Evolutionary conservation across 176 grass and related monocot species (phyloP), one percentile per base, ranked within the genome.

Genomic region (Phoenix roebelenii): DNA sequence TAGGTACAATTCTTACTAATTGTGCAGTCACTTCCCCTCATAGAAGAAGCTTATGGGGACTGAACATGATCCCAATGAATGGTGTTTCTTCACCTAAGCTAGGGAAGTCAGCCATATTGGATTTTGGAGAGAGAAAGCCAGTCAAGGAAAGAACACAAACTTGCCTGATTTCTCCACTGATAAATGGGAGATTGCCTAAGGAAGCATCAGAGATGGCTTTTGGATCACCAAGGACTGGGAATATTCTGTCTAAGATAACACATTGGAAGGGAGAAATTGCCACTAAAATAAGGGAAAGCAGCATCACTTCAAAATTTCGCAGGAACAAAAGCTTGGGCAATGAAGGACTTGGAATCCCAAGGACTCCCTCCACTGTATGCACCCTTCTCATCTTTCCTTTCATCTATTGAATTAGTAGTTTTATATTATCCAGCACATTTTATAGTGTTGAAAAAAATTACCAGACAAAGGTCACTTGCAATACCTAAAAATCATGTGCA

Each of bases 91-190:
- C 79, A 23, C 52, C 80, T 15, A 75, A 59, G 60, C 52, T 65
- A 23, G 75, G 91, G 60, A 88, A 68, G 53, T 80, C 79, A 2
- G 77, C 70, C 57, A 58, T 83, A 5, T 72, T 98, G 70, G 71
- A 83, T 65, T 98, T 92, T 56, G 88, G 73, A 17, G 82, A 79
- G 0, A 68, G 60, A 67, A 92, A 84, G 50, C 84, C 88, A 12
- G 65, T 72, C 22, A 92, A 85, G 79, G 87, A 84, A n/a, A 19
- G 48, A 70, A 25, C 16, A 68, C 35, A 10, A n/a, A 67, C 68
- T 54, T 49, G 61, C 25, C 19, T 67, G 17, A 51, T 67, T 25
- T 71, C 69, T 0, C 57, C 32, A 23, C 22, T 57, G 29, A 24
- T 62, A n/a, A 66, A 9, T 22, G 50, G 65, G 12, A 51, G 7